Evolutionary conservation across 129 eudicot species (phyloP).

Genomic region (Oenanthe sinensis): DNA sequence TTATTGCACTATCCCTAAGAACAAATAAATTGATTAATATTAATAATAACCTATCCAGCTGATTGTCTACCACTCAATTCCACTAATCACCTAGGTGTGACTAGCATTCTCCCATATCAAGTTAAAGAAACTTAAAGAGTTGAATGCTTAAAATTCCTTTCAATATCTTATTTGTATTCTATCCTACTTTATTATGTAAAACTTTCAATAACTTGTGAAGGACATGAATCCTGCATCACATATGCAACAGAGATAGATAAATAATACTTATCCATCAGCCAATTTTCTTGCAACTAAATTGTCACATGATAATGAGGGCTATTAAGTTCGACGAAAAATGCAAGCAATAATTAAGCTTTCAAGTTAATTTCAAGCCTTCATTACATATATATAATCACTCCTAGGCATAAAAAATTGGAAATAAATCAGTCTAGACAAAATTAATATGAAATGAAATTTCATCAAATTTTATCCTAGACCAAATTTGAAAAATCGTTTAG

Average conservation of each 20-base stretch:
- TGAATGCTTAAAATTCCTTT: not conserved
- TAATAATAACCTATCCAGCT: constrained; percentile 8
- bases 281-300: not conserved
- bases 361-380: not conserved
- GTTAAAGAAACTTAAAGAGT: not conserved
- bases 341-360: not conserved
- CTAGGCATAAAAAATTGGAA: not conserved
- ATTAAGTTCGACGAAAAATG: not conserved
- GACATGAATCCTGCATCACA: not conserved
- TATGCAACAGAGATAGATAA: not conserved
- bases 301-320: not conserved
- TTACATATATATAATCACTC: not conserved
- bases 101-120: not conserved
- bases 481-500: not conserved
- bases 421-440: not conserved
- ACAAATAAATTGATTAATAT: not conserved
- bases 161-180: not conserved
- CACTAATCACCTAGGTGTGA: not conserved
- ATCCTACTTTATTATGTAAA: not conserved
- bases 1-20: constrained; percentile 42
- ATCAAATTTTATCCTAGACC: not conserved
- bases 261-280: not conserved
- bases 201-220: not conserved
- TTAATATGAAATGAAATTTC: no score
- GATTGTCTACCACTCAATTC: not conserved